phyloP scores from a whole-genome alignment of 495 filamentous ascomycete species.

The Astrothelium subdiscretum region DNA sequence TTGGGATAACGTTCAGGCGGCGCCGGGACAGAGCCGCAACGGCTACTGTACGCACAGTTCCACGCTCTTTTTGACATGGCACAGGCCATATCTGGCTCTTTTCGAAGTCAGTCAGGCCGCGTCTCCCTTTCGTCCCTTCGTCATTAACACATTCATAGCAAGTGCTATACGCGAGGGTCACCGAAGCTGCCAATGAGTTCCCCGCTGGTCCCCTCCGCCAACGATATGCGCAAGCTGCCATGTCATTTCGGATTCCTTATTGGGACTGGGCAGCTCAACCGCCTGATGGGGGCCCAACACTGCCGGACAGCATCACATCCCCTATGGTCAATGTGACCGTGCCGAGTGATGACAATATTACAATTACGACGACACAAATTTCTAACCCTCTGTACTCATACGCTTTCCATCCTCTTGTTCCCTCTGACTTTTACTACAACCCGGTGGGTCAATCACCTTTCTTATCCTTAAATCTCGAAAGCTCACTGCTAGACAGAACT shows the following conservation, averaged over 20 bases:
- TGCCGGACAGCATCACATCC: constrained; percentile 38
- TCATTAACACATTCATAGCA: constrained; percentile 32
- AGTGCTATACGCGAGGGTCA: constrained; percentile 40
- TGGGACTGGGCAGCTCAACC: constrained; percentile 55
- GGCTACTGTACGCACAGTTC: constrained; percentile 59
- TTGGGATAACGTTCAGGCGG: constrained; percentile 45
- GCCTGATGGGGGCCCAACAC: constrained; percentile 33
- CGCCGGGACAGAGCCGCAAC: constrained; percentile 32
- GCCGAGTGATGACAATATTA: constrained; percentile 33
- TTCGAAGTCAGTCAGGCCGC: constrained; percentile 42
- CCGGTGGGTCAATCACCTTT: constrained; percentile 31
- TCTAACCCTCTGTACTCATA: constrained; percentile 53
- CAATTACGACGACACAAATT: constrained; percentile 31
- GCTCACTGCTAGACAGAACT: constrained; percentile 10
- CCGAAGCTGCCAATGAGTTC: constrained; percentile 43
- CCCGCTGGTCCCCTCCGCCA: constrained; percentile 31
- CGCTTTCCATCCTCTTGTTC: constrained; percentile 43
- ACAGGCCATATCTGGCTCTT: constrained; percentile 56
- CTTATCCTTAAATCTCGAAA: neutral
- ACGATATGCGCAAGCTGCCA: constrained; percentile 39
- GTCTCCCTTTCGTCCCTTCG: neutral
- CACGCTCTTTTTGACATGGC: constrained; percentile 59
- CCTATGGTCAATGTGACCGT: constrained; percentile 38
- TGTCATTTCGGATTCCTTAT: constrained; percentile 51
- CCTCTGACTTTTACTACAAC: constrained; percentile 21